Conservation (phyloP, 2,329 filamentous ascomycete species). For the Hymenoscyphus occultus region DNA sequence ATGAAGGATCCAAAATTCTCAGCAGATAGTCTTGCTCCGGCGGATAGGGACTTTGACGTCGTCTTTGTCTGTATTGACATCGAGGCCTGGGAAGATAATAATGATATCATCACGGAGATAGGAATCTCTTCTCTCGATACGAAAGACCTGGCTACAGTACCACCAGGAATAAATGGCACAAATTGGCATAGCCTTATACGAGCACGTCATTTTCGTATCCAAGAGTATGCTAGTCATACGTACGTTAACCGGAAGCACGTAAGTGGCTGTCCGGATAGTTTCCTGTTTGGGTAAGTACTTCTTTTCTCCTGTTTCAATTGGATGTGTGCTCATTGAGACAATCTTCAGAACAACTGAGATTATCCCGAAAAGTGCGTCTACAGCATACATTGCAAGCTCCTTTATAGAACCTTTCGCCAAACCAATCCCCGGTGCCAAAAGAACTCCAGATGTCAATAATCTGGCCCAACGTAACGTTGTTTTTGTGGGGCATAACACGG, state of each 20-base stretch:
- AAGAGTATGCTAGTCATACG: conserved; percentile 56
- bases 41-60: conserved; percentile 50
- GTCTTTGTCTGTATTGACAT: conserved; percentile 79
- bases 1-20: conserved; percentile 40
- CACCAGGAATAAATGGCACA: conserved; percentile 59
- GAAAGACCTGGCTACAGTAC: conserved; percentile 45
- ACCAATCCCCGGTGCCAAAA: background rate
- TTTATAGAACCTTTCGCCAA: conserved; percentile 55
- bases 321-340: background rate
- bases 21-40: conserved; percentile 44
- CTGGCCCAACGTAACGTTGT: conserved; percentile 55
- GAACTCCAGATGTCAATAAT: conserved; percentile 5
- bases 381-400: conserved; percentile 47
- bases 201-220: conserved; percentile 72
- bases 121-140: conserved; percentile 82
- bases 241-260: conserved; percentile 68
- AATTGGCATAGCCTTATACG: conserved; percentile 67
- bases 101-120: conserved; percentile 73
- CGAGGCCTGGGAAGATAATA: conserved; percentile 72
- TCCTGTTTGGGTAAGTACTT: conserved; percentile 66
- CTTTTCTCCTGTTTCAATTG: background rate
- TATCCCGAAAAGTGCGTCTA: conserved; percentile 45
- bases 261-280: conserved; percentile 67
- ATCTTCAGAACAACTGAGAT: conserved; percentile 50
- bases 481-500: conserved; percentile 74